Evolutionary conservation across 73 alveolate genomes (phyloP).

Genomic region (Paramecium caudatum): DNA sequence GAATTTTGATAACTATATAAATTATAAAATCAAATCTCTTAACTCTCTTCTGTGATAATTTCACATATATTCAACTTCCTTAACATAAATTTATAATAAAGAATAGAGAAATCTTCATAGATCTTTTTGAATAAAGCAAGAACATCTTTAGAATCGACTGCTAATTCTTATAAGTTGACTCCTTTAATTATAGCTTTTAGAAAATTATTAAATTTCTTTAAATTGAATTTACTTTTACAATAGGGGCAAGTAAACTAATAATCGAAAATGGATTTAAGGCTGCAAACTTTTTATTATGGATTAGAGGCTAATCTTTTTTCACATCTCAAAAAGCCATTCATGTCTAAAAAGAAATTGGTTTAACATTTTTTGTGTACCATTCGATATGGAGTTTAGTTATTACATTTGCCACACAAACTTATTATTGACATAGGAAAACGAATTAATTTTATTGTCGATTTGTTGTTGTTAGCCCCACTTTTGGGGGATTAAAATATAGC

Average conservation of each 20-base stretch:
- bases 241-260: not conserved
- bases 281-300: not conserved
- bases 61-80: not conserved
- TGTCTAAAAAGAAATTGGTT: conserved; percentile 6
- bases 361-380: not conserved
- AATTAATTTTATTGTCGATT: not conserved
- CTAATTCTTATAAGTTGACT: not conserved
- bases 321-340: conserved; percentile 44
- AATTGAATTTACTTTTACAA: not conserved
- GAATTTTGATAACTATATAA: not conserved
- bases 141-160: conserved; percentile 7
- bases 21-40: not conserved
- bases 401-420: not conserved
- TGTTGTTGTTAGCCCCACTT: not conserved
- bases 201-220: not conserved
- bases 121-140: not conserved
- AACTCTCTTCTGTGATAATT: not conserved
- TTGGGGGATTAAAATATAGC: not conserved
- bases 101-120: not conserved
- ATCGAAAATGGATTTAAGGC: not conserved
- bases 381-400: not conserved
- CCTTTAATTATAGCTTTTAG: conserved; percentile 9
- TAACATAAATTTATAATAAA: not conserved
- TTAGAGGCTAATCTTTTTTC: not conserved
- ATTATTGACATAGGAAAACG: not conserved